Percentiles rank a stretch among this genome's conserved stretches.
phyloP scores from a whole-genome alignment of 176 grass and related monocot species.

The Puccinellia tenuiflora region DNA sequence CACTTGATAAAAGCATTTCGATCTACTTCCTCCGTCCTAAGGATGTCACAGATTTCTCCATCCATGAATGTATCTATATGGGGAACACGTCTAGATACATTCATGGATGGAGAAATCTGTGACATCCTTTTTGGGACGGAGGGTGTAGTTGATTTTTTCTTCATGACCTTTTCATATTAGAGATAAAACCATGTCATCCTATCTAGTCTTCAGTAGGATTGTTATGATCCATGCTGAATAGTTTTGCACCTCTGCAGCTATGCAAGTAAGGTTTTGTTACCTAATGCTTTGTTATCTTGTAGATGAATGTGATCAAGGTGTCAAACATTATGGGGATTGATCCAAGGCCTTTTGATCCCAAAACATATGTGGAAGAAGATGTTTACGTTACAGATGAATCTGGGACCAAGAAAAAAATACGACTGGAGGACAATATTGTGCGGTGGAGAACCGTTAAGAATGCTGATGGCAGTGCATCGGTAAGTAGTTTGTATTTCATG shows the following conservation, averaged over 20 bases:
- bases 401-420: constrained; percentile 82
- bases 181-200: not conserved
- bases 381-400: constrained; percentile 85
- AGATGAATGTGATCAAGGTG: constrained; percentile 98
- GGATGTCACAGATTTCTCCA: too few relatives aligned
- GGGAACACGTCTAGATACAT: too few relatives aligned
- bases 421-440: constrained; percentile 90
- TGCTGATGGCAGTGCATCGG: constrained; percentile 67
- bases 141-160: not conserved
- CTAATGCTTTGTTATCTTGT: constrained; percentile 36
- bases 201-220: not conserved
- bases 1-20: not conserved
- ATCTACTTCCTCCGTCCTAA: too few relatives aligned
- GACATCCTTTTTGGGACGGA: too few relatives aligned
- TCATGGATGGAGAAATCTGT: too few relatives aligned
- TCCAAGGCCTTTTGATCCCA: constrained; percentile 80
- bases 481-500: constrained; percentile 44
- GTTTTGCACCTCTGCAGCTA: not conserved
- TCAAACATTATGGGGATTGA: constrained; percentile 98
- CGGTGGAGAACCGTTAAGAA: constrained; percentile 85
- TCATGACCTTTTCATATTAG: not conserved
- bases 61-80: too few relatives aligned
- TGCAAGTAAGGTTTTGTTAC: not conserved
- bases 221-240: not conserved
- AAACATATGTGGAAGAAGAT: constrained; percentile 93